phyloP scores from a whole-genome alignment of 148 eudicot genomes.

The Talinum fruticosum region DNA sequence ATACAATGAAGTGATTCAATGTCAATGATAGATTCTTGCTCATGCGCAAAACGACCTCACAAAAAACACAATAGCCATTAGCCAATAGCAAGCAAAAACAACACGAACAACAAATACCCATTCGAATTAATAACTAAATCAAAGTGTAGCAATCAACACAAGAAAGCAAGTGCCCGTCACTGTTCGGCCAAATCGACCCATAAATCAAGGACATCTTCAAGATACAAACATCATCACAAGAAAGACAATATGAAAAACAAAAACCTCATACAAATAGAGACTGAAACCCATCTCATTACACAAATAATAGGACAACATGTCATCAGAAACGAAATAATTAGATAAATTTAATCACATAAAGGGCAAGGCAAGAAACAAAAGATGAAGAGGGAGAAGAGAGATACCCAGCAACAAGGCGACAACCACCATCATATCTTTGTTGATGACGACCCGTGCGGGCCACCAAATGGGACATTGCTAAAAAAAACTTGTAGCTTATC shows the following conservation, averaged over 20 bases:
- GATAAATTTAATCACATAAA: background rate
- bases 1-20: background rate
- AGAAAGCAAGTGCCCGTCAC: background rate
- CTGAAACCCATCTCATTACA: background rate
- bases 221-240: conserved; percentile 8
- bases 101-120: background rate
- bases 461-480: conserved; percentile 42
- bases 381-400: background rate
- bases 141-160: conserved; percentile 3
- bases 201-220: conserved; percentile 17
- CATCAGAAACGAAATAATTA: conserved; percentile 1
- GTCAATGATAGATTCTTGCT: background rate
- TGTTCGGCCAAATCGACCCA: conserved; percentile 14
- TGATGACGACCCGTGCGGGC: conserved; percentile 51
- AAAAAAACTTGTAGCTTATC: background rate
- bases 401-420: conserved; percentile 59
- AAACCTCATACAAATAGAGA: background rate
- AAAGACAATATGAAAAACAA: conserved; percentile 13
- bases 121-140: background rate
- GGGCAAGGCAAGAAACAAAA: background rate
- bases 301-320: background rate
- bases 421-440: conserved; percentile 45
- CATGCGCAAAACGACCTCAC: background rate
- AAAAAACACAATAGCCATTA: background rate
- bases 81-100: background rate